Evolutionary conservation across 1,284 basidiomycete genomes (phyloP), one percentile per base, ranked within the genome.

Genomic region (Tilletiopsis washingtonensis): DNA sequence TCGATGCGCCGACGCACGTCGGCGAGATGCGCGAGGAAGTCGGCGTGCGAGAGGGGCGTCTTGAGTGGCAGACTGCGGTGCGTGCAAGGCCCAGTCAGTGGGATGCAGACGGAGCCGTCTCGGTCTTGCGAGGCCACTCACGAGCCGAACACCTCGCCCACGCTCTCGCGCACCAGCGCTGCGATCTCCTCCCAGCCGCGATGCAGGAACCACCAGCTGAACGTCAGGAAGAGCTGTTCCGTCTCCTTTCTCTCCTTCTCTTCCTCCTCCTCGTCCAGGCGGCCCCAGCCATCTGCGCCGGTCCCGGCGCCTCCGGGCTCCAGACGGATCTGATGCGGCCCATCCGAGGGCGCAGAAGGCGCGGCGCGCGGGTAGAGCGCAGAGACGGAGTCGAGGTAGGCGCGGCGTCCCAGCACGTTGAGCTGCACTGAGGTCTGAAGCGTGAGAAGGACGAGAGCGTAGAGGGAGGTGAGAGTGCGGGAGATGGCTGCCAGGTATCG

Each of bases 201-300:
- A 64, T 93, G 84, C 48, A 93, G 69, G 42, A 91, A 78, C 87
- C 88, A 91, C 86, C 88, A 93, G 45, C 82, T 86, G 56, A 91
- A 80, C 0, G 86, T 89, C 50, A 93, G 77, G 67, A 83, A 91
- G 65, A 83, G 83, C 55, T 80, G 77, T 73, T 91, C 86, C 1
- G 81, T 81, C 46, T 83, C 81, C 34, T 83, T 58, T 24, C 56
- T 57, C 12, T 56, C 59, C 7, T 37, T 44, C 45, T 51, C 43
- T n/a, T 14, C 34, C n/a, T 47, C 40, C 12, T 50, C 42, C 3
- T 47, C 43, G 6, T 19, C 5, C 6, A 14, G n/a, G 5, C 40
- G 15, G 9, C 19, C 27, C n/a, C 21, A 29, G 15, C 49, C 49
- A 38, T 51, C 49, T 12, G 27, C 26, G 6, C 46, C 32, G 3